These are phyloP conservation scores for Penicillium sp. DNA, from an alignment of 2,329 filamentous ascomycete species.

Conservation along the genomic window DNA sequence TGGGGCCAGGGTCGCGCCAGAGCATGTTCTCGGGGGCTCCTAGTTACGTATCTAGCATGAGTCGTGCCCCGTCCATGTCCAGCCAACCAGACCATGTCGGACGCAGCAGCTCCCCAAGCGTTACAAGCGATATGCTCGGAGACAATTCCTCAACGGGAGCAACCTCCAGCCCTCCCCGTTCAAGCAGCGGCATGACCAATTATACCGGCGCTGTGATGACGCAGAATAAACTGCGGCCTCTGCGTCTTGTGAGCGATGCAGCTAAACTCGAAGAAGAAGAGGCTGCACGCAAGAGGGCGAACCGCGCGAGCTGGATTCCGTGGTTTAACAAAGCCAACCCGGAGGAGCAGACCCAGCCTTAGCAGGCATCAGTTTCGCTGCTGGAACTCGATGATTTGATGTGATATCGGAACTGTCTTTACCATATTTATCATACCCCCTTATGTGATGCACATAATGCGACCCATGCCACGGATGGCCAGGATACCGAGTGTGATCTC, in stretches of 20 bases:
- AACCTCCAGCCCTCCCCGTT: conserved; percentile 57
- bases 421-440: conserved; percentile 24
- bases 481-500: conserved; percentile 11
- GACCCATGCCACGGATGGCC: conserved; percentile 19
- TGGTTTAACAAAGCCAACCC: conserved; percentile 45
- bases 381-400: conserved; percentile 19
- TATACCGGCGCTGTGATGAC: conserved; percentile 65
- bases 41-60: conserved; percentile 55
- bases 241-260: conserved; percentile 68
- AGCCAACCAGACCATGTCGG: conserved; percentile 50
- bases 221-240: conserved; percentile 74
- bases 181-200: conserved; percentile 66
- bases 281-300: conserved; percentile 44
- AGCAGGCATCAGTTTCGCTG: conserved; percentile 2
- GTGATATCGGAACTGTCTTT: conserved; percentile 21
- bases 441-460: conserved; percentile 25
- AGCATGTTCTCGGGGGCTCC: conserved; percentile 40
- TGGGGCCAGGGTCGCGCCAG: conserved; percentile 42
- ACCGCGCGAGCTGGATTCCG: conserved; percentile 48
- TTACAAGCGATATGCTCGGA: conserved; percentile 50
- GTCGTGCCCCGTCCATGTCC: conserved; percentile 53
- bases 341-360: conserved; percentile 23
- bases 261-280: conserved; percentile 45
- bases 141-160: conserved; percentile 47
- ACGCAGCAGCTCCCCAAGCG: conserved; percentile 66